Evolutionary conservation across 192 early-diverging fungal species (phyloP).

Genomic region (Backusella luteola): DNA sequence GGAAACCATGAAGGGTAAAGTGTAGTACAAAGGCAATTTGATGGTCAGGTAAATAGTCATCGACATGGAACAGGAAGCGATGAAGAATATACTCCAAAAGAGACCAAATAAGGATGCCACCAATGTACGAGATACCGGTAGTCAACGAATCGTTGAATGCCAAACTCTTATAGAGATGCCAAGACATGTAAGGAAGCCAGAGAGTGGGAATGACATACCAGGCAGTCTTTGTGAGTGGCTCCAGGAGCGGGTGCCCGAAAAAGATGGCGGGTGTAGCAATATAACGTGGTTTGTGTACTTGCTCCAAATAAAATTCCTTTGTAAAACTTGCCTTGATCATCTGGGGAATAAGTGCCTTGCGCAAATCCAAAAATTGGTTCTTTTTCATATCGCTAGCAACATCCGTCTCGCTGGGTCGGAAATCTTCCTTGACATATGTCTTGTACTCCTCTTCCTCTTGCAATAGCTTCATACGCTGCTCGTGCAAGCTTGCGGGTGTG

Average conservation of each 20-base stretch:
- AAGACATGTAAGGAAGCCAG: constrained; percentile 78
- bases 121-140: constrained; percentile 49
- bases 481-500: constrained; percentile 8
- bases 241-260: constrained; percentile 78
- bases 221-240: constrained; percentile 84
- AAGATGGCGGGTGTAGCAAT: constrained; percentile 73
- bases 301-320: constrained; percentile 84
- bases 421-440: constrained; percentile 34
- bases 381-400: constrained; percentile 44
- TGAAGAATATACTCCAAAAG: constrained; percentile 90
- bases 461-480: constrained; percentile 19
- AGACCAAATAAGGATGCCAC: constrained; percentile 82
- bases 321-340: constrained; percentile 69
- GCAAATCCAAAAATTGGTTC: constrained; percentile 79
- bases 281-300: constrained; percentile 91
- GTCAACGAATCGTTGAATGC: constrained; percentile 34
- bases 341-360: constrained; percentile 80
- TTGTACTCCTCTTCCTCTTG: constrained; percentile 34
- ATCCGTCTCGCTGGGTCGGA: constrained; percentile 48
- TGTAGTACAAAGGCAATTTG: constrained; percentile 72
- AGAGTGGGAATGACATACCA: constrained; percentile 89
- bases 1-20: constrained; percentile 92
- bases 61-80: constrained; percentile 93
- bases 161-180: constrained; percentile 39
- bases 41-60: constrained; percentile 84